Evolutionary conservation across 768 basidiomycete genomes (phyloP).

Genomic region (Crassisporium funariophilum): DNA sequence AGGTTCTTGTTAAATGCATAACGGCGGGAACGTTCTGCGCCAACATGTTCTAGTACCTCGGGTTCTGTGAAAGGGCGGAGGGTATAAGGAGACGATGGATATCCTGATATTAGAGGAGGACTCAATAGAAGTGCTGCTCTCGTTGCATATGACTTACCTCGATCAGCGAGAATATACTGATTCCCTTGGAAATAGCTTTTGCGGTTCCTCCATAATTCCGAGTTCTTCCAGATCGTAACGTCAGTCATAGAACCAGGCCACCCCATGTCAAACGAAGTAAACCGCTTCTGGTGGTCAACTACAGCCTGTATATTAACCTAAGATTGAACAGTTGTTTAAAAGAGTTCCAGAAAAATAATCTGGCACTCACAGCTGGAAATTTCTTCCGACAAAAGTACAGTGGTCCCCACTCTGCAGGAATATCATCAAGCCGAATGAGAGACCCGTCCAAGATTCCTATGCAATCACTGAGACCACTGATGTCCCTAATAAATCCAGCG

Average conservation of each 20-base stretch:
- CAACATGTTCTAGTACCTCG: constrained; percentile 11
- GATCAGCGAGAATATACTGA: constrained; percentile 24
- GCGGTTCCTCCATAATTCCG: constrained; percentile 20
- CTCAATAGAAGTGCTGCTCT: too few relatives aligned
- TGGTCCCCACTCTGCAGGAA: too few relatives aligned
- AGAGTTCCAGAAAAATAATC: too few relatives aligned
- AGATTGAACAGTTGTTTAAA: too few relatives aligned
- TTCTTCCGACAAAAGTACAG: too few relatives aligned
- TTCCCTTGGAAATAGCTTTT: constrained; percentile 17
- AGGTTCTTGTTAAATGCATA: constrained; percentile 21
- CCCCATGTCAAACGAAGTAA: constrained; percentile 25
- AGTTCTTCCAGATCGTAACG: constrained; percentile 19
- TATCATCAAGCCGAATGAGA: too few relatives aligned
- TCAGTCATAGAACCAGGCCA: constrained; percentile 25
- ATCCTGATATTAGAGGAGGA: constrained; percentile 23
- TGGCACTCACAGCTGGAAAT: too few relatives aligned
- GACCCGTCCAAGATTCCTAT: too few relatives aligned
- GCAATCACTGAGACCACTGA: too few relatives aligned
- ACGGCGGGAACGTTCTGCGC: constrained; percentile 5
- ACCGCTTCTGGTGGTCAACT: constrained; percentile 16
- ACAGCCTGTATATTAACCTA: constrained; percentile 20
- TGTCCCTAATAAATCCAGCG: too few relatives aligned
- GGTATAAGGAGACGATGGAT: constrained; percentile 22
- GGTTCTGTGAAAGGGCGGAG: constrained; percentile 26
- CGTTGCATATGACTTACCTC: too few relatives aligned